Evolutionary conservation across 192 early-diverging fungal species (phyloP).

Genomic region (Funneliformis mosseae): DNA sequence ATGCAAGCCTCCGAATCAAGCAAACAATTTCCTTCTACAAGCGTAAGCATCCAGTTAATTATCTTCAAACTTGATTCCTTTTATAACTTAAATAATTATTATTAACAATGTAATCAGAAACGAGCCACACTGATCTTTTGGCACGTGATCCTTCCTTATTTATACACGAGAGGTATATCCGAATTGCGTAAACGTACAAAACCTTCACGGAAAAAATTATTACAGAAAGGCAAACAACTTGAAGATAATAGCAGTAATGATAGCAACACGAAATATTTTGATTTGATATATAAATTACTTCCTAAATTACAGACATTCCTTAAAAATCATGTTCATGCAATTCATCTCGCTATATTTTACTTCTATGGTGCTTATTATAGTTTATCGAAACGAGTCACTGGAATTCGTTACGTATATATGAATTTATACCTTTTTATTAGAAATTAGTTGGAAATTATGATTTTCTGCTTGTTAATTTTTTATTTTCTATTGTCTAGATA

Average conservation of each 20-base stretch:
- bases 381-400: conserved; percentile 76
- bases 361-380: conserved; percentile 82
- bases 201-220: conserved; percentile 34
- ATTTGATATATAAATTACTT: conserved; percentile 36
- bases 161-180: conserved; percentile 41
- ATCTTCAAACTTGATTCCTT: too few species aligned
- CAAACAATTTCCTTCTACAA: conserved; percentile 58
- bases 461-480: neutral
- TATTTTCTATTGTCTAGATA: conserved; percentile 54
- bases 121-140: conserved; percentile 47
- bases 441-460: neutral
- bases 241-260: too few species aligned
- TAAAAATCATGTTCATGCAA: conserved; percentile 51
- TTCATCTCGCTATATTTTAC: conserved; percentile 90
- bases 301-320: conserved; percentile 51
- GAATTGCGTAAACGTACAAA: conserved; percentile 40
- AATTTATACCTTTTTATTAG: too few species aligned
- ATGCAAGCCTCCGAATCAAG: conserved; percentile 59
- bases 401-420: conserved; percentile 73
- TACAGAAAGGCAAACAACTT: too few species aligned
- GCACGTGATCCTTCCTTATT: conserved; percentile 49
- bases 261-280: too few species aligned
- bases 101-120: too few species aligned
- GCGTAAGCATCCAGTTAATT: conserved; percentile 8
- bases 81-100: conserved; percentile 5